These are phyloP conservation scores for Phaeosphaeriaceae sp. DNA, from an alignment of 2,329 filamentous ascomycete species.

Conservation along the genomic window DNA sequence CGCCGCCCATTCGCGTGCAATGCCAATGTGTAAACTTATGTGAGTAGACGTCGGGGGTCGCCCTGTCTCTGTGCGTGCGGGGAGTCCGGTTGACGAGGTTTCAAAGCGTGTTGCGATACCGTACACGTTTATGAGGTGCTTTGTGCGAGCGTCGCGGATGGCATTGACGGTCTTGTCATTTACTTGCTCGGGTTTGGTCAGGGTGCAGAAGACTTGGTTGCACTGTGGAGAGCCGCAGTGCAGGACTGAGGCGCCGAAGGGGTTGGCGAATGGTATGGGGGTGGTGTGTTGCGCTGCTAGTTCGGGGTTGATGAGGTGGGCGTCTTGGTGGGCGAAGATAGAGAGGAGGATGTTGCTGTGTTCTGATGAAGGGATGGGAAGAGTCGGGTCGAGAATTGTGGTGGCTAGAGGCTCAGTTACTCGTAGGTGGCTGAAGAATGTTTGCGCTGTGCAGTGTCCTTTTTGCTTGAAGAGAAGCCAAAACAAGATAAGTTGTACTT, in stretches of 20 bases:
- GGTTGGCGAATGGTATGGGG: slow-evolving; percentile 32
- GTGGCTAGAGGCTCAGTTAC: slow-evolving; percentile 27
- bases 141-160: slow-evolving; percentile 24
- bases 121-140: slow-evolving; percentile 30
- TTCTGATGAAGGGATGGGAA: slow-evolving; percentile 19
- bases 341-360: slow-evolving; percentile 27
- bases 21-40: slow-evolving; percentile 34
- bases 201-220: slow-evolving; percentile 12
- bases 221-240: slow-evolving; percentile 31
- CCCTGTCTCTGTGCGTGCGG: slow-evolving; percentile 22
- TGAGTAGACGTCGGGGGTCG: slow-evolving; percentile 32
- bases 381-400: slow-evolving; percentile 21
- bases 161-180: slow-evolving; percentile 4
- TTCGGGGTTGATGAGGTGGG: slow-evolving; percentile 10
- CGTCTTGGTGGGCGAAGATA: slow-evolving; percentile 29
- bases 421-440: slow-evolving; percentile 35
- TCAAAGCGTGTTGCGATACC: slow-evolving; percentile 27
- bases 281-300: slow-evolving; percentile 9
- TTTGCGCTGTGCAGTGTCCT: slow-evolving; percentile 37
- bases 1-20: slow-evolving; percentile 33
- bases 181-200: background rate
- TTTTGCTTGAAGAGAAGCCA: slow-evolving; percentile 40
- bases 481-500: slow-evolving; percentile 41
- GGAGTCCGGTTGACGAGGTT: slow-evolving; percentile 33
- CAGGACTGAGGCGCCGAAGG: slow-evolving; percentile 37